A percentile compares a stretch with the other conserved stretches of the same genome.
phyloP scores from a whole-genome alignment of 2,329 filamentous ascomycete genomes.

The Aspergillus ochraceus region DNA sequence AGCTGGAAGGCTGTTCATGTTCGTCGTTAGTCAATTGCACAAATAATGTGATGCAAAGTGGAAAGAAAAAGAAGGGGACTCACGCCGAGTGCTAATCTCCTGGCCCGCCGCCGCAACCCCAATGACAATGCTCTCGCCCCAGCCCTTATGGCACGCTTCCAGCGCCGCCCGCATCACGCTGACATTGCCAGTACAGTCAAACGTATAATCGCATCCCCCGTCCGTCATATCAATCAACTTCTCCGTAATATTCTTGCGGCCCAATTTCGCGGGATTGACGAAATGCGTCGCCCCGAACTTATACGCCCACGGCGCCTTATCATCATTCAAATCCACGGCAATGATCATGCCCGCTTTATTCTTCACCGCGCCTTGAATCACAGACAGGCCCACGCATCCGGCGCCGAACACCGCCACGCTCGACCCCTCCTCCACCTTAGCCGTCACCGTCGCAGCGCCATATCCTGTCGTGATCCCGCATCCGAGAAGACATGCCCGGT shows the following conservation, averaged over 20 bases:
- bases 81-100: constrained; percentile 91
- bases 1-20: constrained; percentile 79
- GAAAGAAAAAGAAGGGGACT: constrained; percentile 36
- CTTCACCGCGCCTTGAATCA: constrained; percentile 89
- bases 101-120: constrained; percentile 95
- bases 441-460: constrained; percentile 90
- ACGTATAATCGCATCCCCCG: constrained; percentile 97
- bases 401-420: constrained; percentile 92
- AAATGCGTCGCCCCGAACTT: constrained; percentile 98
- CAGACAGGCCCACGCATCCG: constrained; percentile 90
- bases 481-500: constrained; percentile 91
- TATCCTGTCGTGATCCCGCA: constrained; percentile 99
- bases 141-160: constrained; percentile 98
- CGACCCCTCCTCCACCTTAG: constrained; percentile 83
- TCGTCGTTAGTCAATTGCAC: neutral
- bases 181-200: constrained; percentile 98
- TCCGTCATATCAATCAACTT: constrained; percentile 97
- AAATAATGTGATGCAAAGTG: no score
- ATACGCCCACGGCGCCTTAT: constrained; percentile 84
- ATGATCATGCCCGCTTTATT: constrained; percentile 68
- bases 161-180: constrained; percentile 92
- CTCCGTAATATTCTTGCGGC: constrained; percentile 77
- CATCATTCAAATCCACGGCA: constrained; percentile 77
- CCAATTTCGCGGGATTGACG: constrained; percentile 83
- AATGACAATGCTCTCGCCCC: constrained; percentile 97